These are phyloP conservation scores for Zymoseptoria tritici DNA, from an alignment of 2,329 filamentous ascomycete genomes.

Conservation along the genomic window DNA sequence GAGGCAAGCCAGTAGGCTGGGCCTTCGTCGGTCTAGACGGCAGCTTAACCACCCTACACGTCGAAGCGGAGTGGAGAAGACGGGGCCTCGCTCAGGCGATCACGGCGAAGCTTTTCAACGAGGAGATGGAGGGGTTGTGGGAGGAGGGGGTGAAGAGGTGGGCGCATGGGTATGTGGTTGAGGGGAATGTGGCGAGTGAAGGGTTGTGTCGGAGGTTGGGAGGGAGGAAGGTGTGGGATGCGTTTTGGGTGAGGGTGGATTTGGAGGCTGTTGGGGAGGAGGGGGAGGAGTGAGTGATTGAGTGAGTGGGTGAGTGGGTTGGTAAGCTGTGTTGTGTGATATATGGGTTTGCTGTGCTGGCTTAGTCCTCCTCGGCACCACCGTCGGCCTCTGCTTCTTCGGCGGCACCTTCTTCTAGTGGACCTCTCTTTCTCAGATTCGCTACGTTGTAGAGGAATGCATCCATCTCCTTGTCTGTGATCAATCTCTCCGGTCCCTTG, in stretches of 20 bases:
- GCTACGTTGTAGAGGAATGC: slow-evolving; percentile 42
- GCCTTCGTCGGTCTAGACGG: slow-evolving; percentile 56
- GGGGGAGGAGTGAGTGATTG: too few species aligned
- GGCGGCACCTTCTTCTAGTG: slow-evolving; percentile 2
- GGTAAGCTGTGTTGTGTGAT: not conserved
- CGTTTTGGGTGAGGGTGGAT: slow-evolving; percentile 50
- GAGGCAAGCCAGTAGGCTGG: slow-evolving; percentile 51
- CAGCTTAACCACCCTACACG: slow-evolving; percentile 54
- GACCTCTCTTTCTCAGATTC: slow-evolving; percentile 43
- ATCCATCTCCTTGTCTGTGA: slow-evolving; percentile 34
- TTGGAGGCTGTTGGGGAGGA: slow-evolving; percentile 20
- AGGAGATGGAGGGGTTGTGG: slow-evolving; percentile 38
- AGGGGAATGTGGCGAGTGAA: slow-evolving; percentile 53
- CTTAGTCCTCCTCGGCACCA: slow-evolving; percentile 1
- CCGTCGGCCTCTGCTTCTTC: slow-evolving; percentile 5
- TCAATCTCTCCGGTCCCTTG: slow-evolving; percentile 12
- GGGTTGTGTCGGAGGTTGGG: slow-evolving; percentile 56
- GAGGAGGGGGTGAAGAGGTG: slow-evolving; percentile 40
- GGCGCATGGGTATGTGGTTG: slow-evolving; percentile 57
- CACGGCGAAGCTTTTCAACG: slow-evolving; percentile 50
- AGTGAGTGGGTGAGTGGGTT: too few species aligned
- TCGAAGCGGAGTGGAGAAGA: slow-evolving; percentile 52
- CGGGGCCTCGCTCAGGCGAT: slow-evolving; percentile 57
- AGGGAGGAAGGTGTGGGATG: slow-evolving; percentile 48
- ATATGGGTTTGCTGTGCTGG: not conserved